Conservation (phyloP, 306 rosid genomes). For the Astragalus membranaceus region DNA sequence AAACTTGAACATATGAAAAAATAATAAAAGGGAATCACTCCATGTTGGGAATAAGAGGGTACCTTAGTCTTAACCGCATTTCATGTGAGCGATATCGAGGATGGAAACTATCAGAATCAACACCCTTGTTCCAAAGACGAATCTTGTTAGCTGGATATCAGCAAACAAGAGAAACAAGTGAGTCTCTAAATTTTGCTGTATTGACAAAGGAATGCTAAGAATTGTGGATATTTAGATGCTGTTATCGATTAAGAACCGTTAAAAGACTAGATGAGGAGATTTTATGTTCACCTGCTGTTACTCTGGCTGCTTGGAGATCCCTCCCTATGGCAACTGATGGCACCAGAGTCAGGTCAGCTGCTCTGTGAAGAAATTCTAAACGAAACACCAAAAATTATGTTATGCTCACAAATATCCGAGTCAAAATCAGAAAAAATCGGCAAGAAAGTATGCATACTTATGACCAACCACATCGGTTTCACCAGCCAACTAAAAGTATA, state of each 20-base stretch:
- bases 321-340: conserved; percentile 88
- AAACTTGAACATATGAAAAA: not conserved
- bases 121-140: conserved; percentile 97
- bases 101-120: conserved; percentile 86
- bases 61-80: conserved; percentile 86
- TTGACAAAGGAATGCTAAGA: not conserved
- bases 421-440: not conserved
- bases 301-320: conserved; percentile 74
- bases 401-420: conserved; percentile 1
- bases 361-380: conserved; percentile 86
- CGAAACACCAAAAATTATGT: conserved; percentile 21
- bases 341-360: conserved; percentile 93
- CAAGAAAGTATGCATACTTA: conserved; percentile 54
- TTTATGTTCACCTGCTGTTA: conserved; percentile 72
- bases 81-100: conserved; percentile 70
- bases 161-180: conserved; percentile 25
- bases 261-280: not conserved
- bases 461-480: conserved; percentile 92
- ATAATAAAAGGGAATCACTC: conserved; percentile 16
- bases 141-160: conserved; percentile 74
- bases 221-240: not conserved
- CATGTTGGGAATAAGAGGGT: not conserved
- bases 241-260: not conserved
- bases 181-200: not conserved
- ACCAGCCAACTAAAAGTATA: conserved; percentile 99